Base-by-base conservation (phyloP, 495 filamentous ascomycete species). In the Penicillium robsamsonii region DNA sequence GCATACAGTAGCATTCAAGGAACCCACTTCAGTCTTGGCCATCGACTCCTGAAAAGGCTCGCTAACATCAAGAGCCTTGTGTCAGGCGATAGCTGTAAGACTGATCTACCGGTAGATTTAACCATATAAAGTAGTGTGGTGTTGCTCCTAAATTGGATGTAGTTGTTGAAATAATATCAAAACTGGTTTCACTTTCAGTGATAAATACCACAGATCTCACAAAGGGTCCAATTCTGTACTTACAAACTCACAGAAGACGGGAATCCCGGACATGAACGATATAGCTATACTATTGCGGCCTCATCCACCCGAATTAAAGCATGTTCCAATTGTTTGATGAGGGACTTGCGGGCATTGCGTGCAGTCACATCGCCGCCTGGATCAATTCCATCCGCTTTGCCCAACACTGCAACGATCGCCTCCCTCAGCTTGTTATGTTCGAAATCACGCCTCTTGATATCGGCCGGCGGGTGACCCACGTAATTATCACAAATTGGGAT, bases 1-100 rank as follows among this genome's bases (percentile, higher is more conserved):
- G 50, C 25, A 52, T 52, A 52, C 37, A 47, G 45, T 47, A 27
- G 45, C 45, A 52, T 43, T 30, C 15, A 29, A 42, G 50, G 15
- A 52, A 42, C 15, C 15, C 27, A 52, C 45, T 47, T 27, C 30
- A 42, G 25, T 33, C 38, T 27, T 52, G 9, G 7, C 24, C 15
- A 40, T 50, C 29, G 18, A 43, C 18, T 43, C 15, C 15, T n/a
- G 15, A 13, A n/a, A 37, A 35, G n/a, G 35, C 15, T 38, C 35
- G 35, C 0, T n/a, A 38, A 46, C 22, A 25, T 29, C 35, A 35
- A 31, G 25, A 31, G 25, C 42, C 2, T 24, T 4, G 18, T 17
- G 11, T 20, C 18, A 20, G n/a, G 18, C 18, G 10, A 11, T 43
- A 43, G 17, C 40, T 18, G 18, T 18, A 46, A 29, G 24, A 25